A percentile compares a stretch with the other conserved stretches of the same genome.
Conservation (phyloP, 2,329 filamentous ascomycete species). For the Xylariaceae sp. region DNA sequence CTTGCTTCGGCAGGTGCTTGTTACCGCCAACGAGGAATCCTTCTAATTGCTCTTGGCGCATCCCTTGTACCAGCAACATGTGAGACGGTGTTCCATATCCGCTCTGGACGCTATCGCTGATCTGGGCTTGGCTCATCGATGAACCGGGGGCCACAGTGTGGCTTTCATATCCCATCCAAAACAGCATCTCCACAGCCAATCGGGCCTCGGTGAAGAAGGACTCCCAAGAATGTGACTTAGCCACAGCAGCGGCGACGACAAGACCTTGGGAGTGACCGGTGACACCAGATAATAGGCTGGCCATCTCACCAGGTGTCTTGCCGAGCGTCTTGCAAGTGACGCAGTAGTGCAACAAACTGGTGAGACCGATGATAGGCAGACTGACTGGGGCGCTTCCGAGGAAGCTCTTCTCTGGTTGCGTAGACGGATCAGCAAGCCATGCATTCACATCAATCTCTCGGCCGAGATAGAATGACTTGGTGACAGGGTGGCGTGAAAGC, state of each 20-base stretch:
- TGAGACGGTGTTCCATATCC: constrained; percentile 91
- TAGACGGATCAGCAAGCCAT: constrained; percentile 11
- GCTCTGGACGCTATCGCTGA: constrained; percentile 89
- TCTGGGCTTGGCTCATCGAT: constrained; percentile 80
- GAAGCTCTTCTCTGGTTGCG: constrained; percentile 8
- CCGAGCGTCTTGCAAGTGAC: constrained; percentile 13
- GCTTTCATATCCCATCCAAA: constrained; percentile 96
- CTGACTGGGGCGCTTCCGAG: constrained; percentile 10
- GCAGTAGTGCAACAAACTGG: constrained; percentile 9
- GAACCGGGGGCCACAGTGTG: constrained; percentile 96
- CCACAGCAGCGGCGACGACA: constrained; percentile 85
- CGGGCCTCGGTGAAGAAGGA: constrained; percentile 76
- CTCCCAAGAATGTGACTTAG: constrained; percentile 88
- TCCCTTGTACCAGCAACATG: constrained; percentile 94
- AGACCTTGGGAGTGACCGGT: constrained; percentile 97
- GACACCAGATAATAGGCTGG: constrained; percentile 50
- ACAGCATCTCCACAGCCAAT: constrained; percentile 84
- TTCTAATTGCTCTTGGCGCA: constrained; percentile 81
- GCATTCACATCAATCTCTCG: constrained; percentile 12
- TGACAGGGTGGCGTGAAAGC: constrained; percentile 10
- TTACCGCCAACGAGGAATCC: constrained; percentile 96
- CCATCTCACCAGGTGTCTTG: constrained; percentile 14
- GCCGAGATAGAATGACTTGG: constrained; percentile 12
- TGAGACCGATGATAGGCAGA: constrained; percentile 14
- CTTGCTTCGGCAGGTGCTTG: constrained; percentile 84